phyloP scores from a whole-genome alignment of 805 yeast genomes.

The Saccharomyces eubayanus region DNA sequence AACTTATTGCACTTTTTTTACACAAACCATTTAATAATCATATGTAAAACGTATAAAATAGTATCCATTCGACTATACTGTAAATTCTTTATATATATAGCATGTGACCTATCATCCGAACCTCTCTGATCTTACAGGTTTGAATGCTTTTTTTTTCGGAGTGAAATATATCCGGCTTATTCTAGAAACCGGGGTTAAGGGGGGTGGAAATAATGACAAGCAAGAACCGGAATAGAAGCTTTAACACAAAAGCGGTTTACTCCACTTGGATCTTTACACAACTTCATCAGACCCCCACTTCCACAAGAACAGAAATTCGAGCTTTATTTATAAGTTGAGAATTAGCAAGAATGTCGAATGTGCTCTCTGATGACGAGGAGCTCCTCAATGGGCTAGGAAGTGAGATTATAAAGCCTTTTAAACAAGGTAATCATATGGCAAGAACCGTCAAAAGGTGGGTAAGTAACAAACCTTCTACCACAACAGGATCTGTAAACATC shows the following conservation, averaged over 20 bases:
- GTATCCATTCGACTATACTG: neutral
- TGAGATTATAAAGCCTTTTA: conserved; percentile 36
- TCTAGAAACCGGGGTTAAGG: neutral
- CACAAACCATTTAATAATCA: neutral
- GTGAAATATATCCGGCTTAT: neutral
- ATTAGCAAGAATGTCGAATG: conserved; percentile 23
- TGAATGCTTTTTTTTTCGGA: neutral
- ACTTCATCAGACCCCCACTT: neutral
- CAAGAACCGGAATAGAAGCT: neutral
- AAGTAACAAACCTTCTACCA: conserved; percentile 4
- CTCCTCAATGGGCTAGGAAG: conserved; percentile 18
- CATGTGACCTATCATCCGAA: no score
- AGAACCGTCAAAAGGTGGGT: conserved; percentile 47
- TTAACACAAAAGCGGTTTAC: neutral
- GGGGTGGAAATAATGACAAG: neutral
- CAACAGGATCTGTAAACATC: neutral
- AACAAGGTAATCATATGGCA: conserved; percentile 48
- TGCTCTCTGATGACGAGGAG: conserved; percentile 29
- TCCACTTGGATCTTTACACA: neutral
- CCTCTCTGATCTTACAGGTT: no score
- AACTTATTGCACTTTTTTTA: neutral
- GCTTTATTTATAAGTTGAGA: neutral
- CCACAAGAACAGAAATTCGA: neutral
- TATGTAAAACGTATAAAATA: neutral
- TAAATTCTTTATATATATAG: neutral